These are phyloP conservation scores for Malus hybrid DNA, from an alignment of 331 rosid genomes.

Conservation along the genomic window DNA sequence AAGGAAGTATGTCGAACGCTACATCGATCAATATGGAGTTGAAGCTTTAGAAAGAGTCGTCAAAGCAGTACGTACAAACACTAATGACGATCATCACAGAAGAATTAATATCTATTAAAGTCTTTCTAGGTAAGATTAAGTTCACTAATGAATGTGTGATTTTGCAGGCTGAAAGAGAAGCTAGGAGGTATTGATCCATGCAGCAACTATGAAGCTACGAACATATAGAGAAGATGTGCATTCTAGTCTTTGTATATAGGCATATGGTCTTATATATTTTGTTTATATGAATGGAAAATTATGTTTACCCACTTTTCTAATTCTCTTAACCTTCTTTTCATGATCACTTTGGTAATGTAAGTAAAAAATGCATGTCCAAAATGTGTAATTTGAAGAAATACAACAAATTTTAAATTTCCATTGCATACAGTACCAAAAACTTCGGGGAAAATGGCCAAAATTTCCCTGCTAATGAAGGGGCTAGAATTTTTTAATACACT, in stretches of 20 bases:
- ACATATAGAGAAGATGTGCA: neutral
- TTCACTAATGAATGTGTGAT: neutral
- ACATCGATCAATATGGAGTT: conserved; percentile 50
- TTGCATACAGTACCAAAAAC: too few relatives aligned
- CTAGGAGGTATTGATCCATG: conserved; percentile 47
- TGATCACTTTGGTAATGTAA: neutral
- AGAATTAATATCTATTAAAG: neutral
- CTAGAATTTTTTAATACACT: too few relatives aligned
- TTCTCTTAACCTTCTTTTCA: neutral
- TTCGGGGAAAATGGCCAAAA: neutral
- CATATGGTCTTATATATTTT: neutral
- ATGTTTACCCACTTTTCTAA: neutral
- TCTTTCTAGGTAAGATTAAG: neutral
- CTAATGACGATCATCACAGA: neutral
- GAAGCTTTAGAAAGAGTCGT: conserved; percentile 71
- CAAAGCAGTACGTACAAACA: conserved; percentile 38
- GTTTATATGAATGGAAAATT: too few relatives aligned
- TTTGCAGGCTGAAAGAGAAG: conserved; percentile 88
- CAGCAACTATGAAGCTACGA: neutral
- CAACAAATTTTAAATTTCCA: too few relatives aligned
- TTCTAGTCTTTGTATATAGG: neutral
- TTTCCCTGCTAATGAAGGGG: neutral
- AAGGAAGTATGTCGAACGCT: conserved; percentile 64
- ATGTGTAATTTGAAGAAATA: too few relatives aligned
- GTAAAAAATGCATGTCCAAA: neutral